Base-by-base conservation (phyloP, 2,329 filamentous ascomycete genomes). In the Neonectria coccinea region DNA sequence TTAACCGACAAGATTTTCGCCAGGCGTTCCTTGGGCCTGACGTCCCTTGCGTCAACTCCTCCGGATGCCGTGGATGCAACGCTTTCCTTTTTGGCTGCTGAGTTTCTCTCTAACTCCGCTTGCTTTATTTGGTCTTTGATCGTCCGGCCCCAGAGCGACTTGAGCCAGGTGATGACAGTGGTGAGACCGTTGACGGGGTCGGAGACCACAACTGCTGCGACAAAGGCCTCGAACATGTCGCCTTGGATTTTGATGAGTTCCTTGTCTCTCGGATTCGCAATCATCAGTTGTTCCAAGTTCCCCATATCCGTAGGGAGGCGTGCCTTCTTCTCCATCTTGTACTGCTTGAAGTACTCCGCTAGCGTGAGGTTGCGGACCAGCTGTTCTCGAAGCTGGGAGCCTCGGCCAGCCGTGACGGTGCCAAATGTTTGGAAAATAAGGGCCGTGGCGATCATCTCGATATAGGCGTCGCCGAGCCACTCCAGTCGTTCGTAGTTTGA, bases 171-270 rank as follows among this genome's bases (percentile, higher is more conserved):
- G 56, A 90, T 85, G 2, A 86, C 89, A 2, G 83, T 84, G 8
- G 78, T 67, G 51, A 91, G 85, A 1, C 94, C 94, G 51, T 87
- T 76, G 3, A 81, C 78, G 0, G 88, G 84, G 71, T 93, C 87
- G 1, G 90, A 89, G 2, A 93, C 80, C 36, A 97, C 86, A 6
- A 94, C 80, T 3, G 91, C 94, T 9, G 92, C 94, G 16, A 97
- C 88, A 71, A 97, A 97, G 0, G 95, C 92, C 77, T 98, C 95
- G 72, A 97, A 97, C 18, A 97, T 85, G 75, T 98, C 95, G 9
- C 91, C 94, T 60, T 92, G 84, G 10, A 93, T 88, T 78, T 97
- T 97, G 14, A 82, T 85, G 64, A 86, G 84, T 45, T 85, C 86
- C 75, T 85, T 89, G 75, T 74, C 78, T 60, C 73, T 85, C 6